These are phyloP conservation scores for Ustilago xerochloae DNA, from an alignment of 1,284 basidiomycete species.

Conservation along the genomic window DNA sequence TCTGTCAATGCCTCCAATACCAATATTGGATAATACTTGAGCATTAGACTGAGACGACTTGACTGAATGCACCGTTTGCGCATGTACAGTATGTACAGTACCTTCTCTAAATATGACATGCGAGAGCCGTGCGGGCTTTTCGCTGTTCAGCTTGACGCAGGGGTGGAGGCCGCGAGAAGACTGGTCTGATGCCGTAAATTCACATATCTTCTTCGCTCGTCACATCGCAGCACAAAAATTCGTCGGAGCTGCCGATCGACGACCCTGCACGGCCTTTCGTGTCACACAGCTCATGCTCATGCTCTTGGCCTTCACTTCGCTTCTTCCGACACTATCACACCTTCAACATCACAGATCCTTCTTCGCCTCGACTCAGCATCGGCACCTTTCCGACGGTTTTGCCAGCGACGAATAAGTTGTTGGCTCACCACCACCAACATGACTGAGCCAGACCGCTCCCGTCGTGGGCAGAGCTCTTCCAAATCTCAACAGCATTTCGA, in stretches of 20 bases:
- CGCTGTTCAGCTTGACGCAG: no score
- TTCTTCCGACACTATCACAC: neutral
- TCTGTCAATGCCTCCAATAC: no score
- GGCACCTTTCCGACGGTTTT: conserved; percentile 1
- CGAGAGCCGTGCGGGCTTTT: no score
- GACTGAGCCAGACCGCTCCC: conserved; percentile 28
- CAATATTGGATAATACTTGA: no score
- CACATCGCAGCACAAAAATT: neutral
- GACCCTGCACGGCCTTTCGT: neutral
- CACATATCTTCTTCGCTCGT: neutral
- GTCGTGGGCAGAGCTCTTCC: conserved; percentile 21
- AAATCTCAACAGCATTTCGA: conserved; percentile 44
- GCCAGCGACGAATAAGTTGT: neutral
- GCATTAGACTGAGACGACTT: no score
- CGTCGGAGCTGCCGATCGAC: conserved; percentile 1
- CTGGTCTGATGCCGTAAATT: neutral
- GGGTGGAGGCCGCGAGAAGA: no score
- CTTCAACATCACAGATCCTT: neutral
- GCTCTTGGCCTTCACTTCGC: neutral
- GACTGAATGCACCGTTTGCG: no score
- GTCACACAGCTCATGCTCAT: no score
- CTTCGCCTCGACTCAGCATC: conserved; percentile 3
- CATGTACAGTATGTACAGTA: no score
- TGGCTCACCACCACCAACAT: conserved; percentile 6
- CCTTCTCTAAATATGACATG: no score